phyloP scores from a whole-genome alignment of 148 eudicot genomes.

The Rhododendron molle region DNA sequence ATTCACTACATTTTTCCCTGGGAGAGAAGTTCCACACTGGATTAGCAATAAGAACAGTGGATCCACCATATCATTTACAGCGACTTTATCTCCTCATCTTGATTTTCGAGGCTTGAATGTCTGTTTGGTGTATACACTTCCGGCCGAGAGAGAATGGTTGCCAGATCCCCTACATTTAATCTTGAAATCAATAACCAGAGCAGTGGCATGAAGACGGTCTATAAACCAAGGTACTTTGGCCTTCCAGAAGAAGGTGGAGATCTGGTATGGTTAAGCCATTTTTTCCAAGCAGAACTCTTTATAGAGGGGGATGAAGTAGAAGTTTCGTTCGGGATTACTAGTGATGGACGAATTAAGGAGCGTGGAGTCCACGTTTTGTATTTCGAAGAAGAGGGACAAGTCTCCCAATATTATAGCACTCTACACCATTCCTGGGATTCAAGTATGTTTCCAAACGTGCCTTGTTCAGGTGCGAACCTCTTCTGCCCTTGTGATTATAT shows the following conservation, averaged over 20 bases:
- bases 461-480: not conserved
- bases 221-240: not conserved
- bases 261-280: too few species aligned
- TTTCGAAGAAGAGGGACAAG: not conserved
- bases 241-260: too few species aligned
- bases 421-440: not conserved
- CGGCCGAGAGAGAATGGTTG: not conserved
- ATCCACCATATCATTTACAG: not conserved
- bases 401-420: not conserved
- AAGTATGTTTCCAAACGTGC: not conserved
- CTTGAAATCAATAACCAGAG: not conserved
- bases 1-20: not conserved
- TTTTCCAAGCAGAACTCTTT: too few species aligned
- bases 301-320: not conserved
- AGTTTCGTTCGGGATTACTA: not conserved
- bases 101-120: not conserved
- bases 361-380: not conserved
- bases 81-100: not conserved
- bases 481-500: not conserved
- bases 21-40: not conserved
- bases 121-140: not conserved
- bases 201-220: not conserved
- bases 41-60: not conserved
- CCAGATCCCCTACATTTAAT: not conserved
- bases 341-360: not conserved